Evolutionary conservation across 257 asterid genomes (phyloP), one percentile per base, ranked within the genome.

Genomic region (Nicotiana otophora): DNA sequence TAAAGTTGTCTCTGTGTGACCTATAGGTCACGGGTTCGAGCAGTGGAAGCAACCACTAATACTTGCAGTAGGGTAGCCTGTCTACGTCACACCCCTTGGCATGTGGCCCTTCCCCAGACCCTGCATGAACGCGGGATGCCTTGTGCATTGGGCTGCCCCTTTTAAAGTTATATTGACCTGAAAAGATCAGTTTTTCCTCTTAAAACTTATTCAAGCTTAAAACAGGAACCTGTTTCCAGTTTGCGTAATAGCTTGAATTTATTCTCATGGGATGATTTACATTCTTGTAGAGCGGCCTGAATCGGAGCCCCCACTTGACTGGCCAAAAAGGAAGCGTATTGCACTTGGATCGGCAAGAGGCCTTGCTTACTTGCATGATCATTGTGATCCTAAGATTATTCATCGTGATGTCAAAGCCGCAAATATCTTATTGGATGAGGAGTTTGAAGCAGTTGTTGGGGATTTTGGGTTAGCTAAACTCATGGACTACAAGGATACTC

Each of bases 381-480:
- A 91, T 54, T 91, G 94, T 53, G 92, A 91, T 83, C 93, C 93
- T 9, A 91, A 90, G 81, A 91, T 91, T 51, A 91, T 91, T 70
- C 95, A 91, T 72, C 93, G 93, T 62, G 93, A 91, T 80, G 92
- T 91, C 74, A 91, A 91, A 86, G 93, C 95, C 72, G 95, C 94
- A 48, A 91, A 91, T 48, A 88, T 91, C 84, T 87, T 91, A 85
- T 83, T 91, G 87, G 94, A 91, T 20, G 92, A 88, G 84, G 90
- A 89, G 64, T 91, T 88, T 72, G 92, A 89, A 87, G 94, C 94
- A 54, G 93, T 91, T 10, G 95, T 91, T 78, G 93, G 95, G 63
- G 95, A 91, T 78, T 91, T 91, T 14, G 93, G 95, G 77, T 82
- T 91, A 85, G 95, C 93, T 67, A 91, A 90, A 84, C 90, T 91